These are phyloP conservation scores for Calonectria crousiana DNA, from an alignment of 2,329 filamentous ascomycete genomes.

Conservation along the genomic window DNA sequence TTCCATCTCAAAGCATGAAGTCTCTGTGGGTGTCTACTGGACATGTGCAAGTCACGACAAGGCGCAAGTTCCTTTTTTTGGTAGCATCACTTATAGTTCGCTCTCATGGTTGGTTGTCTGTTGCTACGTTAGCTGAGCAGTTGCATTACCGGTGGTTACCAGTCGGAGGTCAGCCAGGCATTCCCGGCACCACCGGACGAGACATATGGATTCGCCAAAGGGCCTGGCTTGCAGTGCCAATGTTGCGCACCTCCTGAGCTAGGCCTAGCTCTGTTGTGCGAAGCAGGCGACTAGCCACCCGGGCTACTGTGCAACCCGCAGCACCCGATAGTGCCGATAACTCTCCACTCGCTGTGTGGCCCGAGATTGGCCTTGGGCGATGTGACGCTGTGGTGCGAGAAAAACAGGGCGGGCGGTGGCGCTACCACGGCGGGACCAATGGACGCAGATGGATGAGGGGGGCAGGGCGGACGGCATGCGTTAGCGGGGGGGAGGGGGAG, in stretches of 20 bases:
- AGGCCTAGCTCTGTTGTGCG: neutral
- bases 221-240: neutral
- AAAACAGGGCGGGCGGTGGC: constrained; percentile 29
- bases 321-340: constrained; percentile 28
- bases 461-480: constrained; percentile 45
- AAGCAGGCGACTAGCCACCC: constrained; percentile 1
- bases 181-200: constrained; percentile 20
- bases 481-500: constrained; percentile 16
- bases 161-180: constrained; percentile 8
- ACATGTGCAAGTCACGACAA: neutral
- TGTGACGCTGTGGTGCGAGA: constrained; percentile 26
- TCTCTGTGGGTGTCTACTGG: neutral
- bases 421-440: constrained; percentile 33
- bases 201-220: neutral
- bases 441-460: constrained; percentile 9
- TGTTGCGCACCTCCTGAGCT: constrained; percentile 15
- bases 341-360: constrained; percentile 11
- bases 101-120: neutral
- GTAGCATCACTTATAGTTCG: neutral
- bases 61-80: neutral
- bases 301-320: constrained; percentile 18
- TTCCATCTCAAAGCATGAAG: neutral
- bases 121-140: neutral
- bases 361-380: constrained; percentile 28
- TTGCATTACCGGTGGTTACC: neutral